A percentile compares a stretch with the other conserved stretches of the same genome.
Evolutionary conservation across 352 stramenopile genomes (phyloP).

Genomic region (Globisporangium sylvaticum): DNA sequence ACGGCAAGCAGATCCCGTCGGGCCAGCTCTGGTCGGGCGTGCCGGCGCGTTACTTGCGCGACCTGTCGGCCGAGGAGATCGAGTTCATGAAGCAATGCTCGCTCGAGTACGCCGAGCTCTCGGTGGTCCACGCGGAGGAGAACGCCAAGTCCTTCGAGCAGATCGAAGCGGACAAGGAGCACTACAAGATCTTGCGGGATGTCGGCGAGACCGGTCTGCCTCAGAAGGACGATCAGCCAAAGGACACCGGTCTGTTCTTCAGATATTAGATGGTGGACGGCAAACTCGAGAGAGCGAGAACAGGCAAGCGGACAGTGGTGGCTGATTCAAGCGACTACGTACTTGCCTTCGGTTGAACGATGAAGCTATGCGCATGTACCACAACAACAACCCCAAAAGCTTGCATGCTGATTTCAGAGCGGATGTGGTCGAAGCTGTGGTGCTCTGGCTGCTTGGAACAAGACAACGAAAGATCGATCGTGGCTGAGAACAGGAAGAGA

Average conservation of each 20-base stretch:
- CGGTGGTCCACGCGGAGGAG: slow-evolving; percentile 68
- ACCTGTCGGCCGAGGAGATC: slow-evolving; percentile 82
- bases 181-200: slow-evolving; percentile 71
- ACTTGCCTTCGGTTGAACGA: neutral
- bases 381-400: neutral
- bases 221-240: slow-evolving; percentile 60
- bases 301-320: neutral
- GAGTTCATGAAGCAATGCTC: slow-evolving; percentile 89
- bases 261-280: slow-evolving; percentile 69
- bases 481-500: slow-evolving; percentile 7
- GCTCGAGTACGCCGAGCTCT: slow-evolving; percentile 81
- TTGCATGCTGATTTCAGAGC: neutral
- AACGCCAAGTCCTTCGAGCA: slow-evolving; percentile 82
- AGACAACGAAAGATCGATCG: slow-evolving; percentile 1
- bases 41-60: slow-evolving; percentile 77
- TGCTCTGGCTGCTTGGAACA: neutral
- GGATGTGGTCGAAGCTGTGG: neutral
- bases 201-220: slow-evolving; percentile 78
- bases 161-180: slow-evolving; percentile 72
- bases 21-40: slow-evolving; percentile 88
- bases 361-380: neutral
- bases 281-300: neutral
- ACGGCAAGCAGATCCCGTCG: slow-evolving; percentile 83
- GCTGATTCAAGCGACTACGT: neutral
- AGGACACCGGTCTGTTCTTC: slow-evolving; percentile 86